Evolutionary conservation across 805 yeast species (phyloP).

Genomic region (Kuraishia hungarica): DNA sequence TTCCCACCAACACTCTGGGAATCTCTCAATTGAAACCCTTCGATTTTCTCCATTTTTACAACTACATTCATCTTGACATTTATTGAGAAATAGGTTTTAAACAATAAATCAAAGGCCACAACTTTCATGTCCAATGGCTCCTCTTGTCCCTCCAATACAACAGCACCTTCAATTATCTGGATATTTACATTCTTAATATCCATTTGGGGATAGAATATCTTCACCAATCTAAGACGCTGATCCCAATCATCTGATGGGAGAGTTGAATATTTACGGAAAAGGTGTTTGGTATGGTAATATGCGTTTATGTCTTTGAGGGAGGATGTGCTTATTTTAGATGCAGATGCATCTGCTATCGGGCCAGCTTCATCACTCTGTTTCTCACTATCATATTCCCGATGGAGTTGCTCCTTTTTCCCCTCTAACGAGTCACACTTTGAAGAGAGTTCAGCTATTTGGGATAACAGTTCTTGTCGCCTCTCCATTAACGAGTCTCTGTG

Average conservation of each 20-base stretch:
- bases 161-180: neutral
- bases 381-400: neutral
- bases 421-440: neutral
- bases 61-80: constrained; percentile 7
- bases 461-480: neutral
- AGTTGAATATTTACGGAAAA: constrained; percentile 10
- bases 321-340: neutral
- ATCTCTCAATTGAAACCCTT: constrained; percentile 5
- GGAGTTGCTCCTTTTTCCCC: neutral
- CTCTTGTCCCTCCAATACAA: neutral
- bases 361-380: too few relatives aligned
- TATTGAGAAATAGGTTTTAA: constrained; percentile 11
- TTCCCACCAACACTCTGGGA: constrained; percentile 4
- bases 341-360: too few relatives aligned
- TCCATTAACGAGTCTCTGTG: neutral
- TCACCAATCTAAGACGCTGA: constrained; percentile 12
- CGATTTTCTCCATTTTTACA: constrained; percentile 7
- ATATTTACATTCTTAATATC: constrained; percentile 8
- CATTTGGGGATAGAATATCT: constrained; percentile 20
- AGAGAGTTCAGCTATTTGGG: neutral
- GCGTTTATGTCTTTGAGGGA: neutral
- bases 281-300: neutral
- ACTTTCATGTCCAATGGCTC: neutral
- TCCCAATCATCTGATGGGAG: constrained; percentile 20
- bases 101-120: constrained; percentile 9